These are phyloP conservation scores for Cercospora janseana DNA, from an alignment of 2,329 filamentous ascomycete genomes.

Conservation along the genomic window DNA sequence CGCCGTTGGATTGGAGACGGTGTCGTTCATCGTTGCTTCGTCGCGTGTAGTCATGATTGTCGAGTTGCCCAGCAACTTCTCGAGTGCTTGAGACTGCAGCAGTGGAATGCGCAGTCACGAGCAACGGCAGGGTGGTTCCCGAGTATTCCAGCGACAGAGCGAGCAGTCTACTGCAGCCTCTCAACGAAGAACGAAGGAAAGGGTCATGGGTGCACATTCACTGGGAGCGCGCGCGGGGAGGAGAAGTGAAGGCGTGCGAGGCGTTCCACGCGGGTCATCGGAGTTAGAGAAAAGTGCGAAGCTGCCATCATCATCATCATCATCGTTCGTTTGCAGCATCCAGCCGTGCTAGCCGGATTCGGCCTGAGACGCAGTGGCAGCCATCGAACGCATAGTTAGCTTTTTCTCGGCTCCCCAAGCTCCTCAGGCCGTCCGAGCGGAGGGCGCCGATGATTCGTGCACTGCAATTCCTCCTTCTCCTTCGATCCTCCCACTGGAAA, in stretches of 20 bases:
- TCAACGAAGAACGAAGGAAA: background rate
- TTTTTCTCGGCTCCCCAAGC: slow-evolving; percentile 4
- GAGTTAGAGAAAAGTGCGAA: slow-evolving; percentile 1
- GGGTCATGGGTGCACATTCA: background rate
- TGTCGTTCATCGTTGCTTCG: background rate
- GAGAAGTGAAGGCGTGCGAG: slow-evolving; percentile 3
- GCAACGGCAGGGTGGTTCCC: background rate
- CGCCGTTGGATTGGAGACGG: background rate
- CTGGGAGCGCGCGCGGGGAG: background rate
- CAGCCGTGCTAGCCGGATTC: slow-evolving; percentile 5
- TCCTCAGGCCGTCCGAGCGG: slow-evolving; percentile 1
- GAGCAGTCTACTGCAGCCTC: background rate
- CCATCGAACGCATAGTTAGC: background rate
- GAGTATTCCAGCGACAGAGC: background rate
- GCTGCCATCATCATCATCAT: background rate
- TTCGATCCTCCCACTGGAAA: background rate
- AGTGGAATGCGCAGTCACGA: background rate
- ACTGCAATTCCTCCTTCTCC: slow-evolving; percentile 1
- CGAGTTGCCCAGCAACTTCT: background rate
- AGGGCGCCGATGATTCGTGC: slow-evolving; percentile 3
- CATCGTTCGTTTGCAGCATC: slow-evolving; percentile 2
- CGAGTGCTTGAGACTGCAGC: background rate
- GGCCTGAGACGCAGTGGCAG: background rate
- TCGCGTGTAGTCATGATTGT: slow-evolving; percentile 10
- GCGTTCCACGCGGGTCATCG: slow-evolving; percentile 4